Percentiles rank a stretch among this genome's conserved stretches.
These are phyloP conservation scores for Trametes polyzona DNA, from an alignment of 1,284 basidiomycete genomes.

Conservation along the genomic window DNA sequence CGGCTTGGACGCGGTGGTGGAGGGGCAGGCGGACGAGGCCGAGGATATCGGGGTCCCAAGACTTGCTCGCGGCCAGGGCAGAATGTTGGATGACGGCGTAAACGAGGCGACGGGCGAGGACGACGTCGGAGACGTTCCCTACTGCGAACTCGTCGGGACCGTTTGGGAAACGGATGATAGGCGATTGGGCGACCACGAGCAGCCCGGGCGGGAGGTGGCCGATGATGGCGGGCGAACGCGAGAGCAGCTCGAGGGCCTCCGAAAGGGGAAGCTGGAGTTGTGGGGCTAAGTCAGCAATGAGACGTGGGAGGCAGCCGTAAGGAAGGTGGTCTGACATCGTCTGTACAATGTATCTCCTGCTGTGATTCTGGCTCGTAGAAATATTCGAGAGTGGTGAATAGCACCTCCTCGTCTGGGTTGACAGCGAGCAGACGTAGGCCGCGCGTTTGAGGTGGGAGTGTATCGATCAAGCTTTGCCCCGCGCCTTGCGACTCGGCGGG, in stretches of 20 bases:
- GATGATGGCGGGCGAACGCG: conserved; percentile 8
- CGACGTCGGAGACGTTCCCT: conserved; percentile 34
- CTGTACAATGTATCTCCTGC: conserved; percentile 2
- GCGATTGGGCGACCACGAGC: conserved; percentile 27
- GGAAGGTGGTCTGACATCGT: too few relatives aligned
- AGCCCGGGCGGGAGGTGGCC: conserved; percentile 26
- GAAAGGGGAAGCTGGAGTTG: not conserved
- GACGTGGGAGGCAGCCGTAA: too few relatives aligned
- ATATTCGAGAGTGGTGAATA: conserved; percentile 12
- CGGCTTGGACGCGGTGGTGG: too few relatives aligned
- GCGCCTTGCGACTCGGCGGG: too few relatives aligned
- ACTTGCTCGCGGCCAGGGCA: conserved; percentile 1
- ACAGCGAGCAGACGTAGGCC: conserved; percentile 28
- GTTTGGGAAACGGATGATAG: conserved; percentile 29
- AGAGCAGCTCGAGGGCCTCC: conserved; percentile 14
- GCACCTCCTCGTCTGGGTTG: conserved; percentile 18
- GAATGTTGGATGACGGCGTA: conserved; percentile 29
- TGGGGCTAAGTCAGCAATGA: not conserved
- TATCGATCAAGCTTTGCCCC: conserved; percentile 7
- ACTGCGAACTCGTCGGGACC: conserved; percentile 19
- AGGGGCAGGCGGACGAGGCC: not conserved
- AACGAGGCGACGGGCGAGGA: conserved; percentile 33
- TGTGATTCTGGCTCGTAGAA: conserved; percentile 14
- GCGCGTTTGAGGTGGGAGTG: conserved; percentile 2
- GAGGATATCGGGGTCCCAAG: not conserved